Evolutionary conservation across 768 basidiomycete species (phyloP), one percentile per base, ranked within the genome.

Genomic region (Suillus brevipes): DNA sequence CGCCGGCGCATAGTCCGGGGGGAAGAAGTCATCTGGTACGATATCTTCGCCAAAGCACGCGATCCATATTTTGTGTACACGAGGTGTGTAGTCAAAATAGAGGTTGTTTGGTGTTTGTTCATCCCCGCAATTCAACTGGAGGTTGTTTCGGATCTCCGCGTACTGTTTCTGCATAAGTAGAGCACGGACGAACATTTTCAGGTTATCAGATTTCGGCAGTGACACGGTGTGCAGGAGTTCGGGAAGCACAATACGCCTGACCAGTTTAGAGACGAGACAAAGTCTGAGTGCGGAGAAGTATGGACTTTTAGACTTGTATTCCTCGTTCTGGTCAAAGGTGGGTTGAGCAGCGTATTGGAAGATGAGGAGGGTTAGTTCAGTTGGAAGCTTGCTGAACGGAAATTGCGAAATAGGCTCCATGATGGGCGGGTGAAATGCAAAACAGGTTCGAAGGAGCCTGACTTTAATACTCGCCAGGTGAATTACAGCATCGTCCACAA

Each of bases 201-300:
- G 3, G n/a, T 57, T 25, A 7, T 16, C 3, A 18, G n/a, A n/a
- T 23, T 61, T 20, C 43, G 68, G 61, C 36, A 82, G 73, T 18
- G 79, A 62, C 2, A 83, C 75, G 10, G 78, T 81, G 63, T 77
- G 73, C 12, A 82, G 74, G 60, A 83, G 73, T 62, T 73, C 66
- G 38, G 76, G 79, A 76, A 83, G 81, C 31, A 74, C 70, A n/a
- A 68, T 68, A 14, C 68, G 72, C 18, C 80, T 75, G 36, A 81
- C 58, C 23, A 55, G 58, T 47, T 67, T 70, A 7, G 79, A 82
- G 16, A 81, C 79, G 18, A 64, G 68, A 36, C 76, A 73, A 20
- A 83, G 72, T 7, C 75, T 61, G 25, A 72, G 58, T 4, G 76
- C 77, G 18, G 74, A 76, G 28, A 67, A 65, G 57, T 72, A 73